Evolutionary conservation across 164 flowering plant genomes (phyloP), one percentile per base, ranked within the genome.

Genomic region (Taxillus chinensis): DNA sequence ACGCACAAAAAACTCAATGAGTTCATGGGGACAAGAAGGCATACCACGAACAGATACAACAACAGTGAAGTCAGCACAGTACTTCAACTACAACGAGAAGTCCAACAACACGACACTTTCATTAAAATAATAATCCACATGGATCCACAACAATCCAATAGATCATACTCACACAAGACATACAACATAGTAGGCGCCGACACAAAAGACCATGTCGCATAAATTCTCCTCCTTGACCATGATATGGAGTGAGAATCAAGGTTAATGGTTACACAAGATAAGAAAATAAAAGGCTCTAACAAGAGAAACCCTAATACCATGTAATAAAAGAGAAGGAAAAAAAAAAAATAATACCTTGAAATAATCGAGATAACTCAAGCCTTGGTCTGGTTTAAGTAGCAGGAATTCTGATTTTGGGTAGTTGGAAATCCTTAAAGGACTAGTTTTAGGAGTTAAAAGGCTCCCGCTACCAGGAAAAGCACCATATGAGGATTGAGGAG

Each of bases 351-450:
- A 45, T 69, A 77, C 79, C 78, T 66, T 68, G 57, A 75, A 66
- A 57, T 73, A 71, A 58, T 68, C 54, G 17, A 75, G 74, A 3
- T 60, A 75, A 50, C 66, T 58, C 45, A 75, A 64, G 49, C 55
- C 40, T 13, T 54, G 59, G 43, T 51, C 50, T 41, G 61, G 62
- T 39, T 72, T 61, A 60, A 54, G 48, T 45, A 63, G 77, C 63
- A 67, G 55, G 65, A 64, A 53, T 40, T 64, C 57, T 60, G 65
- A 59, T 53, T 9, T 53, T 9, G 43, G 11, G 37, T 5, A 10
- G 45, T 17, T 27, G 11, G 51, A 62, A 57, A 68, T 45, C 46
- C 15, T 49, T 7, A 68, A 11, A 14, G 58, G 41, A 9, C 40
- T 42, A 8, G 42, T 3, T 49, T 65, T 74, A 10, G 65, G 59